Conservation (phyloP, 345 rosid genomes). For the Corymbia maculata region DNA sequence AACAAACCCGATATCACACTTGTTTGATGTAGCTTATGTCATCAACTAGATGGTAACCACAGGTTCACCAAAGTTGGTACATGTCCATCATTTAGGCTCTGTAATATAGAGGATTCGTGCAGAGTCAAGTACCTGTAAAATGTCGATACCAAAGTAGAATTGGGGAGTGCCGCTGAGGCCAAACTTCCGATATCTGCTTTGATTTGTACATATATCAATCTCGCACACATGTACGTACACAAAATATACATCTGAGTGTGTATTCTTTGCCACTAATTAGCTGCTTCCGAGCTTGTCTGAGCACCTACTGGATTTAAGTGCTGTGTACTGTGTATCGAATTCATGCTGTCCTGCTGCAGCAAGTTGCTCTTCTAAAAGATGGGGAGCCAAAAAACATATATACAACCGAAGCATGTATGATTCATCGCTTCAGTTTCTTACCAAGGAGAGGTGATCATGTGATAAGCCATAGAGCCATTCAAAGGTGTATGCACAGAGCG, state of each 20-base stretch:
- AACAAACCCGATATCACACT: not conserved
- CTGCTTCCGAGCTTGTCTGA: not conserved
- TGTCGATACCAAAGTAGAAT: not conserved
- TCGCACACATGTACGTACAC: not conserved
- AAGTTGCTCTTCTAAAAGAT: not conserved
- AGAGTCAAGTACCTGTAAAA: not conserved
- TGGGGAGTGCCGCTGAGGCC: not conserved
- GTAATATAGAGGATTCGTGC: not conserved
- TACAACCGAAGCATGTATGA: not conserved
- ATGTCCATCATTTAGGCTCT: not conserved
- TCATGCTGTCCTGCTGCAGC: not conserved
- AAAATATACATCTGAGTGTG: not conserved
- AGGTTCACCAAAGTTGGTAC: not conserved
- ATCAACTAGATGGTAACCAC: not conserved
- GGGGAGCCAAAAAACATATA: not conserved
- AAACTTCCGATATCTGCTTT: not conserved
- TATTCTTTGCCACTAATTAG: not conserved
- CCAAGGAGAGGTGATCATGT: not conserved
- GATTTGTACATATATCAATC: not conserved
- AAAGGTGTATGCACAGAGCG: not conserved
- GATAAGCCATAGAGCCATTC: not conserved
- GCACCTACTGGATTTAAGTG: not conserved
- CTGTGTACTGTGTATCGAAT: not conserved
- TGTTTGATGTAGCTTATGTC: not conserved
- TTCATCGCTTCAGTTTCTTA: not conserved